Conservation (phyloP, 148 eudicot genomes). For the Dysphania ambrosioides region DNA sequence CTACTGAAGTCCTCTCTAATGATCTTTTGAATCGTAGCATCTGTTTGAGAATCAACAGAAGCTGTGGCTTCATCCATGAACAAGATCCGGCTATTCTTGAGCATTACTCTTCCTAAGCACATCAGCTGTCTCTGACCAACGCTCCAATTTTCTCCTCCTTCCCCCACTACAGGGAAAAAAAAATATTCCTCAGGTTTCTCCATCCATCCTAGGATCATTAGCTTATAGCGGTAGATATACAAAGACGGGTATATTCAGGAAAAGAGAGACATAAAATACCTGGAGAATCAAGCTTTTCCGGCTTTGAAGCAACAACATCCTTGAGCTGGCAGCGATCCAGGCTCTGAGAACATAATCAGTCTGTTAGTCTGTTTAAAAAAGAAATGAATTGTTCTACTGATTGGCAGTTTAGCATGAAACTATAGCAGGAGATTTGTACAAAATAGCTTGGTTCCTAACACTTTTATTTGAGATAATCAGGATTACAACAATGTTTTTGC, state of each 20-base stretch:
- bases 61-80: conserved; percentile 38
- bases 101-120: conserved; percentile 34
- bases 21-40: conserved; percentile 31
- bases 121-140: conserved; percentile 35
- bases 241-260: not conserved
- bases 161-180: conserved; percentile 14
- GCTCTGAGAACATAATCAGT: conserved; percentile 15
- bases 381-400: not conserved
- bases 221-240: not conserved
- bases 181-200: not conserved
- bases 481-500: too few species aligned
- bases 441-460: not conserved
- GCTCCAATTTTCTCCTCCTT: conserved; percentile 34
- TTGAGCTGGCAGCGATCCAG: conserved; percentile 32
- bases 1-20: conserved; percentile 27
- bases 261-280: conserved; percentile 12
- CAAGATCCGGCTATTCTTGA: conserved; percentile 32
- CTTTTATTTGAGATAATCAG: too few species aligned
- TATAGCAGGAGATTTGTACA: too few species aligned
- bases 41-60: conserved; percentile 35
- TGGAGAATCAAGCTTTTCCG: conserved; percentile 31
- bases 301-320: conserved; percentile 25
- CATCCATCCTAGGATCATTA: not conserved
- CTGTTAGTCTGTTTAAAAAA: not conserved
- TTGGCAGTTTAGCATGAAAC: not conserved